Evolutionary conservation across 1,284 basidiomycete genomes (phyloP), one percentile per base, ranked within the genome.

Genomic region (Apiotrichum mycotoxinovorans): DNA sequence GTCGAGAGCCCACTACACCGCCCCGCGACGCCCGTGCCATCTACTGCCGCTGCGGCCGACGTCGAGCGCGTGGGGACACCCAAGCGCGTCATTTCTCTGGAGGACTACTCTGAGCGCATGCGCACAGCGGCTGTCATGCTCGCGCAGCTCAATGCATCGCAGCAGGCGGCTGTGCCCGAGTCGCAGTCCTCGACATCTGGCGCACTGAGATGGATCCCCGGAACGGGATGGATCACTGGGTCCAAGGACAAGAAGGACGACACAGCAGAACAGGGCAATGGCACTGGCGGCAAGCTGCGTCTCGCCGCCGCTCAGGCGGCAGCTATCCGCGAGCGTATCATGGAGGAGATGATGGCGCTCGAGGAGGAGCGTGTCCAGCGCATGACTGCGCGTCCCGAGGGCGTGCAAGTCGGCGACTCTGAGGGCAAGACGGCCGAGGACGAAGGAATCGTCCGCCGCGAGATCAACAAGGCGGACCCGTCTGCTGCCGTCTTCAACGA

Each of bases 41-140:
- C 41, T 34, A 17, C 35, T 33, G 38, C 17, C 12, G 18, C 22
- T 51, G n/a, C 20, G 43, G 45, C 40, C n/a, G 3, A 52, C 34
- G 54, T 44, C 48, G 52, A 54, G 30, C 42, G 35, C 23, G 22
- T 35, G 11, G 27, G 27, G 18, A 38, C 69, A 10, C 58, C 63
- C 17, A 72, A 76, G 43, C 70, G 68, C 2, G 67, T 74, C 10
- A 78, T 81, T 57, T 79, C 79, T 1, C 79, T 98, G 30, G 94
- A 98, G 69, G 95, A 98, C 66, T 98, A 98, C 73, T 95, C 95
- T 0, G 91, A 97, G 68, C 85, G 95, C 43, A 98, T 98, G 95
- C 86, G 91, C 17, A 98, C 93, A 12, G 95, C 95, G 1, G 95
- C 96, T 4, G 87, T 98, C 67, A 98, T 99, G 95, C 85, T 99